Conservation (phyloP, 495 filamentous ascomycete species). For the Aspergillus steynii region DNA sequence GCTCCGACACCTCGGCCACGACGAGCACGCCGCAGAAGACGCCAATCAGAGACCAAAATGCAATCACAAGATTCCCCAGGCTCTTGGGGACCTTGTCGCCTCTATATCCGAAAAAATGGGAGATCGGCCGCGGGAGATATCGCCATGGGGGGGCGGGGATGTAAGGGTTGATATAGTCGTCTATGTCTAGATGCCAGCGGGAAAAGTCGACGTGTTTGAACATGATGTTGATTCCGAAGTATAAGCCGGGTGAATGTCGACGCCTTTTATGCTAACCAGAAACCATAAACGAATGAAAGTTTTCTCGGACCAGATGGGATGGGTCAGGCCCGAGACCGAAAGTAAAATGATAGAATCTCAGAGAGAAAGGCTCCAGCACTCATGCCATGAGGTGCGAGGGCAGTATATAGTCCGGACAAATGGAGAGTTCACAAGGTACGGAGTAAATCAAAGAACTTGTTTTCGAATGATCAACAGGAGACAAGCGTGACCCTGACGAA, state of each 20-base stretch:
- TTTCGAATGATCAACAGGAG: too few species aligned
- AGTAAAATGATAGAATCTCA: too few species aligned
- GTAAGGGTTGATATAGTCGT: constrained; percentile 61
- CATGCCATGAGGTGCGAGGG: too few species aligned
- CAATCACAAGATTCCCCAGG: constrained; percentile 39
- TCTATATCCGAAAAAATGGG: constrained; percentile 44
- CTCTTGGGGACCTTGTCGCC: constrained; percentile 25
- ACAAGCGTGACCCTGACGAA: too few species aligned
- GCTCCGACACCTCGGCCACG: constrained; percentile 40
- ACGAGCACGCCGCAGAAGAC: constrained; percentile 46
- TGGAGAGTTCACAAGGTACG: neutral
- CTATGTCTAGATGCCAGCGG: constrained; percentile 63
- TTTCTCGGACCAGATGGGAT: too few species aligned
- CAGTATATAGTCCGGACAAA: neutral
- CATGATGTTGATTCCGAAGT: neutral
- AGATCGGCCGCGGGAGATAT: constrained; percentile 37
- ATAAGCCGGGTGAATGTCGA: neutral
- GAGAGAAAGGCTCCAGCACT: too few species aligned
- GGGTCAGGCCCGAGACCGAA: too few species aligned
- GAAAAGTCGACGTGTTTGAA: constrained; percentile 17
- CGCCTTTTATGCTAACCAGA: too few species aligned
- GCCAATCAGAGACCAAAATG: constrained; percentile 46
- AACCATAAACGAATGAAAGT: too few species aligned
- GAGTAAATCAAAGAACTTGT: too few species aligned
- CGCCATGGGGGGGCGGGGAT: constrained; percentile 52